Conservation (phyloP, 208 protist genomes). For the Trypanosoma rangeli region DNA sequence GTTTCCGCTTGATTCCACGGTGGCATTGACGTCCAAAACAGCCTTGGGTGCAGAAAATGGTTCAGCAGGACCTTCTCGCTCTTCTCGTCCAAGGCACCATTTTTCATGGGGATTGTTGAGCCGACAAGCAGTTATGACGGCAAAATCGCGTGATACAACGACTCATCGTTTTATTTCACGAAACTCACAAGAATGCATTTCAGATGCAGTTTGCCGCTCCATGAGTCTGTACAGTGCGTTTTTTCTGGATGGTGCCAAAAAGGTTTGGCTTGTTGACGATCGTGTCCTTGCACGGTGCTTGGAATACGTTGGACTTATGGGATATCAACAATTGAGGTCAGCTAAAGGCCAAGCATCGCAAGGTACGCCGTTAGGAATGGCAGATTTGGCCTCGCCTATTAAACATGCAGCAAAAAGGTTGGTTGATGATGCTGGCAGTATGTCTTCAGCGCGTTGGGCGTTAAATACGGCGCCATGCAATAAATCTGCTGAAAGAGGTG, state of each 20-base stretch:
- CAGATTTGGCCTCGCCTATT: slow-evolving; percentile 25
- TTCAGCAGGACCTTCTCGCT: not conserved
- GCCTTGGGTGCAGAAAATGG: not conserved
- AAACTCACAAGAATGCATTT: not conserved
- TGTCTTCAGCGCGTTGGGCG: slow-evolving; percentile 8
- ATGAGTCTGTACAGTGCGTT: slow-evolving; percentile 77
- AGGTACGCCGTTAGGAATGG: not conserved
- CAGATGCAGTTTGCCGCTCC: slow-evolving; percentile 8
- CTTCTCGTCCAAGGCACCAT: not conserved
- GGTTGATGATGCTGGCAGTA: slow-evolving; percentile 11
- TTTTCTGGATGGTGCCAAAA: slow-evolving; percentile 44
- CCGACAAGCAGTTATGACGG: not conserved
- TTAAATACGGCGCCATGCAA: not conserved
- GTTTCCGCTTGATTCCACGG: not conserved
- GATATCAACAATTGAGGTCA: slow-evolving; percentile 51
- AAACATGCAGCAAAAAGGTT: slow-evolving; percentile 16
- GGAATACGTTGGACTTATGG: slow-evolving; percentile 73
- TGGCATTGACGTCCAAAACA: slow-evolving; percentile 14
- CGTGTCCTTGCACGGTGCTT: slow-evolving; percentile 67
- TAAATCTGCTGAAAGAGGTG: not conserved
- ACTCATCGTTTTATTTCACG: not conserved
- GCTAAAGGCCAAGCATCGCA: slow-evolving; percentile 13
- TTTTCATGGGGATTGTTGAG: not conserved
- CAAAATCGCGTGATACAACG: not conserved
- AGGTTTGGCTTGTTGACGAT: slow-evolving; percentile 70